Conservation (phyloP, 352 stramenopile species). For the Phytopythium delawarense region DNA sequence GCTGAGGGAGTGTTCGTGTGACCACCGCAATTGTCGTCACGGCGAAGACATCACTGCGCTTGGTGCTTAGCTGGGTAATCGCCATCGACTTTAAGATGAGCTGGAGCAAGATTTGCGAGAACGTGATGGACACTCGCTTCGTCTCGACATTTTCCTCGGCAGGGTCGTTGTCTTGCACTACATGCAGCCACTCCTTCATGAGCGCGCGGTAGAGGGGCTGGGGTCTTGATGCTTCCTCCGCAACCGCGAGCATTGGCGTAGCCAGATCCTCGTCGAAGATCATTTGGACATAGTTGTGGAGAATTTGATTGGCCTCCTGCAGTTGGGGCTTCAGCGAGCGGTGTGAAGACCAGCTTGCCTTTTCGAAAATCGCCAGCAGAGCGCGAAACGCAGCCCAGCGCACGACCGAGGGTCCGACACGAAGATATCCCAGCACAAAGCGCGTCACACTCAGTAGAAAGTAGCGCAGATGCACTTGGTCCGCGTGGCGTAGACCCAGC, state of each 20-base stretch:
- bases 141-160: slow-evolving; percentile 37
- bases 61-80: slow-evolving; percentile 11
- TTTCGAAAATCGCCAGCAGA: slow-evolving; percentile 55
- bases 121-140: slow-evolving; percentile 41
- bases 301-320: slow-evolving; percentile 38
- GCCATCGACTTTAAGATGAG: slow-evolving; percentile 69
- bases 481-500: slow-evolving; percentile 25
- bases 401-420: slow-evolving; percentile 33
- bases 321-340: slow-evolving; percentile 20
- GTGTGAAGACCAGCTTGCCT: slow-evolving; percentile 40
- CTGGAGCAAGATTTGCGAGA: slow-evolving; percentile 52
- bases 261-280: slow-evolving; percentile 48
- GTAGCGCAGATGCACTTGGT: slow-evolving; percentile 33
- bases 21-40: slow-evolving; percentile 7
- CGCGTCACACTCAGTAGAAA: slow-evolving; percentile 49
- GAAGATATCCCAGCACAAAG: slow-evolving; percentile 49
- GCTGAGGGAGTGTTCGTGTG: slow-evolving; percentile 8
- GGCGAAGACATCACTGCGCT: neutral
- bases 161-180: slow-evolving; percentile 38
- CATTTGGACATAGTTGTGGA: slow-evolving; percentile 50
- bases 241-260: neutral
- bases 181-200: slow-evolving; percentile 46
- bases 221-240: slow-evolving; percentile 8
- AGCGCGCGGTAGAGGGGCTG: slow-evolving; percentile 38
- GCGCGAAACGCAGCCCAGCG: slow-evolving; percentile 51